Conservation (phyloP, 805 yeast genomes). For the Lipomyces oligophaga region DNA sequence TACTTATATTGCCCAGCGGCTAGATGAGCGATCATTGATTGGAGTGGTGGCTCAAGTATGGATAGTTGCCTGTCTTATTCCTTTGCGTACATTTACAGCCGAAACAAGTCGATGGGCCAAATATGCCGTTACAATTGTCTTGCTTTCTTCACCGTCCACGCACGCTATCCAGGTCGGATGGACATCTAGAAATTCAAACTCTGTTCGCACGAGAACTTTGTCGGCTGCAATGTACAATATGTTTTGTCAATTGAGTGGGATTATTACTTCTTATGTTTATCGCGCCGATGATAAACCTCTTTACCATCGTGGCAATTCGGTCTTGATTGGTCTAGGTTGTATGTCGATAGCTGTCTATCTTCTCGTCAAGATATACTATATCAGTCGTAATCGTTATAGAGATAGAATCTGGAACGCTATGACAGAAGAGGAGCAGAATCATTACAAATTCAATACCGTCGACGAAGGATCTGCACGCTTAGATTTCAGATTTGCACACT, state of each 20-base stretch:
- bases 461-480: slow-evolving; percentile 59
- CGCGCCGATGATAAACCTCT: slow-evolving; percentile 54
- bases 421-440: slow-evolving; percentile 48
- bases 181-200: slow-evolving; percentile 59
- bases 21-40: slow-evolving; percentile 11
- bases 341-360: slow-evolving; percentile 32
- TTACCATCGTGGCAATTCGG: slow-evolving; percentile 56
- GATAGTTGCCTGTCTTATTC: slow-evolving; percentile 20
- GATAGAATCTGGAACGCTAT: slow-evolving; percentile 50
- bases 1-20: slow-evolving; percentile 12
- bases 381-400: slow-evolving; percentile 36
- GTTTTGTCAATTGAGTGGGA: slow-evolving; percentile 56
- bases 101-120: slow-evolving; percentile 25
- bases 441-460: slow-evolving; percentile 45
- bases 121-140: slow-evolving; percentile 29
- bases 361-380: slow-evolving; percentile 37
- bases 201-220: slow-evolving; percentile 60
- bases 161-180: slow-evolving; percentile 57
- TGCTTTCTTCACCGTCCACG: slow-evolving; percentile 47
- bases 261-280: slow-evolving; percentile 56
- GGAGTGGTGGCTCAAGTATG: slow-evolving; percentile 20
- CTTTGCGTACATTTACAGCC: slow-evolving; percentile 30
- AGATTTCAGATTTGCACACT: slow-evolving; percentile 45
- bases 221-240: slow-evolving; percentile 64
- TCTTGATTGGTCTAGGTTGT: slow-evolving; percentile 34